Percentiles rank a stretch among this genome's conserved stretches.
Evolutionary conservation across 2,329 filamentous ascomycete genomes (phyloP).

Genomic region (Xylariaceae sp.): DNA sequence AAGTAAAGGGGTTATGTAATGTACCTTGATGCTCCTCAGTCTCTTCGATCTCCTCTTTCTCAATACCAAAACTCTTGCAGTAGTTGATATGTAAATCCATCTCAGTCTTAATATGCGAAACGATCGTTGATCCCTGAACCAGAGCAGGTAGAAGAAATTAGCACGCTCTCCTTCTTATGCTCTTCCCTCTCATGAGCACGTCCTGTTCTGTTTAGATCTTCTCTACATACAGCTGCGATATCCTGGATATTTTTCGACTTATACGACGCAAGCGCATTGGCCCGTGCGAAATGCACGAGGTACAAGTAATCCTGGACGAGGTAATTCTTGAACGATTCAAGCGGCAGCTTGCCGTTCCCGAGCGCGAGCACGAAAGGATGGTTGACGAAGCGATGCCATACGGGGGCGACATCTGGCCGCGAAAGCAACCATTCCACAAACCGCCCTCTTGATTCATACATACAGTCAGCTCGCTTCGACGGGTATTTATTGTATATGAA

Average conservation of each 20-base stretch:
- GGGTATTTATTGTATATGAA: background rate
- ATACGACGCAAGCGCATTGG: constrained; percentile 84
- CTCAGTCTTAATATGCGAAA: constrained; percentile 79
- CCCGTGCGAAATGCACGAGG: constrained; percentile 86
- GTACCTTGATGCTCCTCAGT: constrained; percentile 77
- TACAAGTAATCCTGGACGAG: constrained; percentile 93
- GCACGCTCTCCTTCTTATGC: background rate
- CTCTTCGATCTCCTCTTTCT: constrained; percentile 72
- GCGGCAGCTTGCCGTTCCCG: constrained; percentile 75
- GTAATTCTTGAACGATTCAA: constrained; percentile 84
- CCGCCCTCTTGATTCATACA: constrained; percentile 64
- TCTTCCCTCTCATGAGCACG: background rate
- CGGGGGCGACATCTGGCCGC: constrained; percentile 72
- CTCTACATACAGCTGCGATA: constrained; percentile 67
- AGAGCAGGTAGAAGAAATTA: constrained; percentile 1
- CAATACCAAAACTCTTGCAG: constrained; percentile 81
- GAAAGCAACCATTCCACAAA: constrained; percentile 86
- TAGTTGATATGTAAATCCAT: constrained; percentile 83
- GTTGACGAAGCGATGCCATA: constrained; percentile 79
- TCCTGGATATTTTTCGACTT: constrained; percentile 78
- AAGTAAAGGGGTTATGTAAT: constrained; percentile 5
- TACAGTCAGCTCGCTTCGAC: constrained; percentile 10
- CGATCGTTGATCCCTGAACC: constrained; percentile 68
- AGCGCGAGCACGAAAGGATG: constrained; percentile 84
- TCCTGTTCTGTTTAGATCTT: background rate